Percentiles rank a stretch among this genome's conserved stretches.
These are phyloP conservation scores for Yamadazyma siamensis DNA, from an alignment of 1,139 yeast species.

Conservation along the genomic window DNA sequence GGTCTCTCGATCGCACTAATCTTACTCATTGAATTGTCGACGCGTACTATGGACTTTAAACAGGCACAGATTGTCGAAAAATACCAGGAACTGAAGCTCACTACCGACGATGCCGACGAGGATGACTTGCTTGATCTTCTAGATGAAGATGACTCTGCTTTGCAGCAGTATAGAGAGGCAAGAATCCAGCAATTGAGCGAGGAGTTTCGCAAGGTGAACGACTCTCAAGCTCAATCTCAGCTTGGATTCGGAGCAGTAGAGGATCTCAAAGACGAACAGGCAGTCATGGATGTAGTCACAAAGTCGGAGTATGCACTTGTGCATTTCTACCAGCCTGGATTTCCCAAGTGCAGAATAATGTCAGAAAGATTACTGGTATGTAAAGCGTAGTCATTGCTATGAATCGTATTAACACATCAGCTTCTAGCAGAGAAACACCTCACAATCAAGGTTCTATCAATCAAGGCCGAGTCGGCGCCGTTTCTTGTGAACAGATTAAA, in stretches of 20 bases:
- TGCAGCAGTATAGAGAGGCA: constrained; percentile 43
- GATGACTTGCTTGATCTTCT: constrained; percentile 36
- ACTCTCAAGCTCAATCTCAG: constrained; percentile 22
- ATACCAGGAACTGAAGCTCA: constrained; percentile 37
- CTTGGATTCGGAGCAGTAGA: constrained; percentile 28
- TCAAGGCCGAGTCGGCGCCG: constrained; percentile 67
- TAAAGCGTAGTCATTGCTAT: too few species aligned
- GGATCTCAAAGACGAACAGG: constrained; percentile 47
- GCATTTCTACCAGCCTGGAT: constrained; percentile 63
- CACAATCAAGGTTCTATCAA: constrained; percentile 49
- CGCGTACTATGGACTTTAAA: constrained; percentile 29
- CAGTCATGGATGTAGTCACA: constrained; percentile 51
- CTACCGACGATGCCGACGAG: constrained; percentile 24
- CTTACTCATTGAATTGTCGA: too few species aligned
- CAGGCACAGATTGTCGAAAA: constrained; percentile 34
- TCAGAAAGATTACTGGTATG: constrained; percentile 37
- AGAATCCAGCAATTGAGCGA: constrained; percentile 46
- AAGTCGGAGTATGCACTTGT: constrained; percentile 45
- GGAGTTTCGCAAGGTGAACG: constrained; percentile 40
- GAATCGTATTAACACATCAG: too few species aligned
- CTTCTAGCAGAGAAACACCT: constrained; percentile 53
- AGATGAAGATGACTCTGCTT: constrained; percentile 30
- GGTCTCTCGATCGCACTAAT: too few species aligned
- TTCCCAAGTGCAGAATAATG: constrained; percentile 59
- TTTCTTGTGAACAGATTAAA: constrained; percentile 62